phyloP scores from a whole-genome alignment of 1,284 basidiomycete species.

The Phellopilus nigrolimitatus region DNA sequence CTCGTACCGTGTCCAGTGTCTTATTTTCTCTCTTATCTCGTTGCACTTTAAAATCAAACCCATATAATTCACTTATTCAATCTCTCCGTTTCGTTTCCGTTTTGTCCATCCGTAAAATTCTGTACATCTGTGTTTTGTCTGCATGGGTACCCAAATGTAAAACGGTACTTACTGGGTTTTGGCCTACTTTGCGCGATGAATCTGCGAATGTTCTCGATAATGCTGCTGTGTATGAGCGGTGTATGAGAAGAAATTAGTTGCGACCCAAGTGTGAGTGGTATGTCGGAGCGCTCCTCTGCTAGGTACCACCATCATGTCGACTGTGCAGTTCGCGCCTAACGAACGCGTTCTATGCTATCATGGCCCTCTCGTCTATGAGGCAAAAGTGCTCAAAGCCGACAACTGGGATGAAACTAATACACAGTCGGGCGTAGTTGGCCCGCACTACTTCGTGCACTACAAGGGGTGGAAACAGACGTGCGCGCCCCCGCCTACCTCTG shows the following conservation, averaged over 20 bases:
- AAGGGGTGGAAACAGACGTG: slow-evolving; percentile 99
- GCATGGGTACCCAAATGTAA: background rate
- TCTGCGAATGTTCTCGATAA: background rate
- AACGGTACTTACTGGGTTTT: background rate
- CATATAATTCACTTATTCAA: slow-evolving; percentile 46
- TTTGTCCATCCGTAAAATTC: background rate
- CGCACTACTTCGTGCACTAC: slow-evolving; percentile 96
- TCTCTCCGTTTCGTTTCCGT: background rate
- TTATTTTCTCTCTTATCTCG: slow-evolving; percentile 96
- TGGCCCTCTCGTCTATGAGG: slow-evolving; percentile 91
- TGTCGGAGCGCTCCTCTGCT: no score
- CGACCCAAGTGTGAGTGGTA: no score
- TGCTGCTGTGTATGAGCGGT: no score
- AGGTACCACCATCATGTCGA: slow-evolving; percentile 4
- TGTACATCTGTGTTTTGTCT: slow-evolving; percentile 7
- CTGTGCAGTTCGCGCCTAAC: slow-evolving; percentile 39
- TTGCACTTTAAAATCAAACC: slow-evolving; percentile 99
- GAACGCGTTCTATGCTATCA: slow-evolving; percentile 93
- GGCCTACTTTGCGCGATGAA: background rate
- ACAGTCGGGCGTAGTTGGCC: slow-evolving; percentile 61
- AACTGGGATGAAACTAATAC: slow-evolving; percentile 70
- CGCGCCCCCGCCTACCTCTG: slow-evolving; percentile 32
- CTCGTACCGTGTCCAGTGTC: slow-evolving; percentile 54
- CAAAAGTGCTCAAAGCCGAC: slow-evolving; percentile 85
- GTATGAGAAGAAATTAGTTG: no score